Percentiles rank a stretch among this genome's conserved stretches.
phyloP scores from a whole-genome alignment of 345 rosid genomes.

The Cardamine chenopodiifolia region DNA sequence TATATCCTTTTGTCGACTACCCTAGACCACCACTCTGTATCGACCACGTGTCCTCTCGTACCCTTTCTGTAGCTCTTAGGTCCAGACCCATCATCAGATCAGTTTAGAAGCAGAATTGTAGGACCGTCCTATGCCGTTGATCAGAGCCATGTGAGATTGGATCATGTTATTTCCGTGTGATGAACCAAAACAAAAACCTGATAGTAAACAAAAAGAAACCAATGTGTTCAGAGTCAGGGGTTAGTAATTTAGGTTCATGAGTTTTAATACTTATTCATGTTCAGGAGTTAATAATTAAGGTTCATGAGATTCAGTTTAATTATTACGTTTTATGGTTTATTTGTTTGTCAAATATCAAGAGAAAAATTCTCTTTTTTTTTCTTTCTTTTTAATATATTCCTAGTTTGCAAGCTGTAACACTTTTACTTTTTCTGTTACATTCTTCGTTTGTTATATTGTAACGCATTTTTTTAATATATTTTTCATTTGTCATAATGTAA shows the following conservation, averaged over 20 bases:
- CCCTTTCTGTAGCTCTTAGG: background rate
- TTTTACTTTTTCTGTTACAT: background rate
- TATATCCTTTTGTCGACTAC: constrained; percentile 11
- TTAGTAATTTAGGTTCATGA: background rate
- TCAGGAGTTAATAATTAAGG: background rate
- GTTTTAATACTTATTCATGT: background rate
- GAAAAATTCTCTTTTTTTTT: background rate
- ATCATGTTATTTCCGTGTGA: background rate
- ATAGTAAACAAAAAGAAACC: background rate
- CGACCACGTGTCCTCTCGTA: background rate
- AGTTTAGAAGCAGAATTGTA: background rate
- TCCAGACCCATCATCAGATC: constrained; percentile 5
- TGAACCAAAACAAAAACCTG: background rate
- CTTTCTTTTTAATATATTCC: background rate
- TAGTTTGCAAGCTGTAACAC: background rate
- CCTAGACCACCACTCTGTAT: background rate
- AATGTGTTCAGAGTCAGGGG: background rate
- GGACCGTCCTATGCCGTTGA: background rate
- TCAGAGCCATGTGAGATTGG: background rate
- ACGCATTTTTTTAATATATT: too few species aligned
- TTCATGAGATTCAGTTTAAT: background rate
- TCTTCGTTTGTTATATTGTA: background rate
- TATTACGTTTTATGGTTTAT: background rate
- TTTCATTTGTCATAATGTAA: background rate
- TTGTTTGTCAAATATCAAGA: background rate